Percentiles rank a stretch among this genome's conserved stretches.
These are phyloP conservation scores for Camellia japonica DNA, from an alignment of 148 eudicot species.

Conservation along the genomic window DNA sequence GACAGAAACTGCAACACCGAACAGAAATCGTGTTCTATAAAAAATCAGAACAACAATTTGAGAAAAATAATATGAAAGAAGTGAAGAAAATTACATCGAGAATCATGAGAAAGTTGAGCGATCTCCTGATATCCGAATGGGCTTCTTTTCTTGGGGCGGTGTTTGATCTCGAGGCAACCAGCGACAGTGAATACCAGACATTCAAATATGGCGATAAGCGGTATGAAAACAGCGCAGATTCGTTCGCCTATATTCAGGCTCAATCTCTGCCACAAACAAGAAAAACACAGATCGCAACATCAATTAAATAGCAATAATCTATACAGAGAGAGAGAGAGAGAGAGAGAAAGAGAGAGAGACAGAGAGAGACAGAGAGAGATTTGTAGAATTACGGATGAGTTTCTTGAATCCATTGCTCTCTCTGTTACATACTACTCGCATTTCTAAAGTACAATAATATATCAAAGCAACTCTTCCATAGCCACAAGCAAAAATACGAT, in stretches of 20 bases:
- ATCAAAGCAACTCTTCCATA: too few relatives aligned
- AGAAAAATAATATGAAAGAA: neutral
- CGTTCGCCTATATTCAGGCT: conserved; percentile 44
- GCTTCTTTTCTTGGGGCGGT: conserved; percentile 1
- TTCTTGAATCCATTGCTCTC: too few relatives aligned
- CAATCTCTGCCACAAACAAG: conserved; percentile 26
- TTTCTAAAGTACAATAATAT: too few relatives aligned
- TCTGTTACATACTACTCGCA: too few relatives aligned
- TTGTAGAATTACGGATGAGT: too few relatives aligned
- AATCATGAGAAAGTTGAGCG: conserved; percentile 46
- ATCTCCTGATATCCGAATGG: conserved; percentile 22
- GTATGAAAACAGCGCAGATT: conserved; percentile 44
- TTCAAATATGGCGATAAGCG: conserved; percentile 46
- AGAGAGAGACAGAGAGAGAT: too few relatives aligned
- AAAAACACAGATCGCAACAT: neutral
- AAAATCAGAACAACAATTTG: neutral
- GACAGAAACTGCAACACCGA: conserved; percentile 54
- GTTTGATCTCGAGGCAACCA: conserved; percentile 33
- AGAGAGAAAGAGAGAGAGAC: too few relatives aligned
- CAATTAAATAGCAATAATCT: neutral
- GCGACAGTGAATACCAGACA: conserved; percentile 32
- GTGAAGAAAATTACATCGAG: conserved; percentile 37
- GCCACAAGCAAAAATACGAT: too few relatives aligned
- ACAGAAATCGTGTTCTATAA: neutral
- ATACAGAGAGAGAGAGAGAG: too few relatives aligned